Evolutionary conservation across 2,329 filamentous ascomycete species (phyloP), one percentile per base, ranked within the genome.

Genomic region (Dothistroma pini): DNA sequence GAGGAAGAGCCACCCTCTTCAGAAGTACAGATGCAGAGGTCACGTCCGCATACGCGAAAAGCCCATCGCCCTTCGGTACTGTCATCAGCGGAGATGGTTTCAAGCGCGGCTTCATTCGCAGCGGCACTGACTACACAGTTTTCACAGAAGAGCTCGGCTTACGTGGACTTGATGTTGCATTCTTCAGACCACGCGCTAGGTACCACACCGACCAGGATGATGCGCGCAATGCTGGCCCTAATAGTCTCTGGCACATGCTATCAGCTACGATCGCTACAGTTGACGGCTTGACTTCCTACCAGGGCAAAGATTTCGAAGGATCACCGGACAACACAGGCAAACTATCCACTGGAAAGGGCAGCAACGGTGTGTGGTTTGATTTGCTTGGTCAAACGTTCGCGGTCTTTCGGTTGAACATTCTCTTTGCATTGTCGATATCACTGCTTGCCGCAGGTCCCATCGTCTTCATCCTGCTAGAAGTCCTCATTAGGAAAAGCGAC

Each of bases 181-280:
- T 97, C 76, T 93, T 91, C 78, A 86, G 87, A 66, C 93, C 93
- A 1, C 84, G 95, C 56, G 84, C 91, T 21, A 82, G 90, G 60
- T 99, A 99, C 71, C 95, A 99, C 73, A 97, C 93, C 0, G 84
- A 91, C 63, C 86, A 96, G 71, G 95, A 99, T 73, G 91, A 96
- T 72, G 82, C 87, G 2, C 85, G 85, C 44, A 91, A 97, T 75
- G 89, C 92, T 0, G 89, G 86, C n/a, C 69, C 75, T 12, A 79
- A 83, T 55, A 86, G 85, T 2, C 76, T 97, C 21, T 97, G 93
- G 93, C 93, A 97, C 74, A 97, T 99, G 95, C 81, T 99, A 41
- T 96, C 91, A 41, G 88, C 88, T 14, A 86, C 92, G 6, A 77
- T 97, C 25, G 84, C 87, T 7, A 95, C 93, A 0, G 86, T 90